Conservation (phyloP, 257 asterid genomes). For the Gentiana macrophylla region DNA sequence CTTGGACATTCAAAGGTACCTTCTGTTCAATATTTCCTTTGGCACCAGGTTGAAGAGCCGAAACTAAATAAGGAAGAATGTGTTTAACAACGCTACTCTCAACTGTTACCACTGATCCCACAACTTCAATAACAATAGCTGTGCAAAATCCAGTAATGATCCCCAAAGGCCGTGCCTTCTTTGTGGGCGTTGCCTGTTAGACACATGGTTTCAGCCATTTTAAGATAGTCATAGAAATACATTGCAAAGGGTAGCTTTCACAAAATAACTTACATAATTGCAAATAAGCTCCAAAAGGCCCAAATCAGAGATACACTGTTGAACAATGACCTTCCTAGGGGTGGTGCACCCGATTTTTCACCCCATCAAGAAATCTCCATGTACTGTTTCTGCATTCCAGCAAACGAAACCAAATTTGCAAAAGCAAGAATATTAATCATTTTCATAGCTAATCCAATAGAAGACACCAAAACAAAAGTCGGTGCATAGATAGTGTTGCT, state of each 20-base stretch:
- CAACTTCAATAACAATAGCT: constrained; percentile 64
- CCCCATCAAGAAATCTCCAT: constrained; percentile 93
- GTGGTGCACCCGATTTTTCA: constrained; percentile 75
- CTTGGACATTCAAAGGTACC: constrained; percentile 19
- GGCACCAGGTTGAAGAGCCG: constrained; percentile 49
- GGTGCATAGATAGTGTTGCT: background rate
- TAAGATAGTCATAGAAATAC: constrained; percentile 11
- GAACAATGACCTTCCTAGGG: constrained; percentile 78
- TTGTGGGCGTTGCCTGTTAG: constrained; percentile 49
- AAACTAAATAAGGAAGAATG: constrained; percentile 57
- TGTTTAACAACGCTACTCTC: constrained; percentile 52
- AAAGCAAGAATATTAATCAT: background rate
- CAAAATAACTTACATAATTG: constrained; percentile 43
- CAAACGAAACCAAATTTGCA: background rate
- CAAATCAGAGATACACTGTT: constrained; percentile 60
- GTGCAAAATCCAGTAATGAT: constrained; percentile 69
- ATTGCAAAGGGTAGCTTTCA: constrained; percentile 9
- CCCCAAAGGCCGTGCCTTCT: constrained; percentile 52
- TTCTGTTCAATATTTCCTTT: constrained; percentile 49
- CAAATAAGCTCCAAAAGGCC: constrained; percentile 77
- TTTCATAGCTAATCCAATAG: background rate
- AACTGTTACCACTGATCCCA: constrained; percentile 40
- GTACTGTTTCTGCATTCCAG: constrained; percentile 50
- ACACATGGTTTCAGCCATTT: constrained; percentile 14
- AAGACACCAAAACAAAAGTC: background rate